Evolutionary conservation across 148 eudicot genomes (phyloP), one percentile per base, ranked within the genome.

Genomic region (Silene conica): DNA sequence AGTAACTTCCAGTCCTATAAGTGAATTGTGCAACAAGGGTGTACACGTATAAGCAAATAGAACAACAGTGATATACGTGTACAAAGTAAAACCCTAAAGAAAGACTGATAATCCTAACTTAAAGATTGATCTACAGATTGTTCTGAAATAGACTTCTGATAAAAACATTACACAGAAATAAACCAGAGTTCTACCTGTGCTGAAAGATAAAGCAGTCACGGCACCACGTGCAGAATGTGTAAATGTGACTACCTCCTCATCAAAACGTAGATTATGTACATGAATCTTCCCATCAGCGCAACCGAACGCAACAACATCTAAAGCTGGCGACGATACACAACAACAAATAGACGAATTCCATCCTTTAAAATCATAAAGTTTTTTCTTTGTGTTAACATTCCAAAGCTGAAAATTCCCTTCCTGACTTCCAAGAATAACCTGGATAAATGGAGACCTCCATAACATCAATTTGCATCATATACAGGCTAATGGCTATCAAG

Each of bases 211-310:
- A 25, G 99, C 85, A 77, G 97, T 92, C 57, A 96, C 99, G 67
- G 97, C 85, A 70, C 96, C 99, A 76, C 97, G 91, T 73, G 83
- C 81, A 55, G 99, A 87, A 76, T 96, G 91, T 5, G 87, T 83
- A 80, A 96, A 96, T 54, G 85, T 82, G 54, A 89, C 91, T 54
- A 96, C 72, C 79, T 92, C 97, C 82, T 92, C 90, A 81, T 96
- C 97, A 80, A 84, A 92, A 18, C 89, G 89, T 54, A 96, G 80
- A 73, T 96, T 92, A 75, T 90, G 97, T n/a, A 96, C 89, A 80
- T 92, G 99, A 81, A 96, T 87, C 71, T 86, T 92, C 78, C 99
- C 99, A 86, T 96, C 95, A 71, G 97, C 89, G 81, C 96, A 96
- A 46, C 97, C 99, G 70, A 92, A 85, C 41, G 97, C 99, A 74